A percentile compares a stretch with the other conserved stretches of the same genome.
These are phyloP conservation scores for Dipodascus geniculatus DNA, from an alignment of 805 yeast species.

Conservation along the genomic window DNA sequence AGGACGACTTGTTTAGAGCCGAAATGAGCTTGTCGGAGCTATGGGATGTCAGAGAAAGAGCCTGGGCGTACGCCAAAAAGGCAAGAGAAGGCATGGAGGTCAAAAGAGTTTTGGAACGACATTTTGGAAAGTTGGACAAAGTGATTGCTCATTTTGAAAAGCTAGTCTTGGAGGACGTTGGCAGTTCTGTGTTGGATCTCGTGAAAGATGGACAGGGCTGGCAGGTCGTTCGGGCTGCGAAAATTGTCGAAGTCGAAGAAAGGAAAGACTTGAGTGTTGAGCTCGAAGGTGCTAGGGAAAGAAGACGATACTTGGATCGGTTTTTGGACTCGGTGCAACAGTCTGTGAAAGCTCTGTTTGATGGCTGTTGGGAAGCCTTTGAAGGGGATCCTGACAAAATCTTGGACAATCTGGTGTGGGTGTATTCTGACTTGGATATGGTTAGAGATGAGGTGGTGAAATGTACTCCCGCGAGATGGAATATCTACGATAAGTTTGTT, in stretches of 20 bases:
- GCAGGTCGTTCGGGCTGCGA: conserved; percentile 58
- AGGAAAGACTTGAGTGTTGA: conserved; percentile 55
- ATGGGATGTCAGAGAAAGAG: conserved; percentile 69
- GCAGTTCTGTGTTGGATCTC: conserved; percentile 59
- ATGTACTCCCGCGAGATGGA: conserved; percentile 67
- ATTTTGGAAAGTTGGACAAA: conserved; percentile 38
- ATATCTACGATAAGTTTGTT: conserved; percentile 48
- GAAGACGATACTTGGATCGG: conserved; percentile 50
- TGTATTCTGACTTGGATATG: conserved; percentile 64
- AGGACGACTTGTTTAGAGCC: conserved; percentile 29
- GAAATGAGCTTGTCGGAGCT: conserved; percentile 49
- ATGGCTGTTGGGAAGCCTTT: conserved; percentile 42
- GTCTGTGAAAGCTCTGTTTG: conserved; percentile 56
- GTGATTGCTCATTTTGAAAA: conserved; percentile 49
- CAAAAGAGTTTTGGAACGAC: conserved; percentile 48
- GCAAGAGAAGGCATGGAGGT: conserved; percentile 48
- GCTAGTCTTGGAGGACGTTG: conserved; percentile 48
- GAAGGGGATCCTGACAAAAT: conserved; percentile 40
- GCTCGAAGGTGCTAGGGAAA: conserved; percentile 18
- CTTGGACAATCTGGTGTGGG: conserved; percentile 67
- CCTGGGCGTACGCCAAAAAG: conserved; percentile 39
- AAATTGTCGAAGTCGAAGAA: conserved; percentile 72
- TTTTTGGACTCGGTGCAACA: conserved; percentile 48
- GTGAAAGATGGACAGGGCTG: conserved; percentile 56
- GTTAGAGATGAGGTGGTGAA: conserved; percentile 46